phyloP scores from a whole-genome alignment of 257 asterid genomes.

The Primulina tabacum region DNA sequence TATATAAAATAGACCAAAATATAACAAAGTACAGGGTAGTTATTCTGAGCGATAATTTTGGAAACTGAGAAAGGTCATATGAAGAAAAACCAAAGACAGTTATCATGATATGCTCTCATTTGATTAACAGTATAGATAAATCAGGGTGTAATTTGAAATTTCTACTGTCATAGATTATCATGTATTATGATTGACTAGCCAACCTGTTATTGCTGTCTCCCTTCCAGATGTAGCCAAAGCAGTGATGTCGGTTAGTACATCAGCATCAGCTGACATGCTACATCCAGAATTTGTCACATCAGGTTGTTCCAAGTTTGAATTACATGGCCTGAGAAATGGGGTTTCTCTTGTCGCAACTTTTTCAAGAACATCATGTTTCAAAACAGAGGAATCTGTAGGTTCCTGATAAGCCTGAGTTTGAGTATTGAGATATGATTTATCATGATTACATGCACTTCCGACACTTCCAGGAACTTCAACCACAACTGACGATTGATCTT shows the following conservation, averaged over 20 bases:
- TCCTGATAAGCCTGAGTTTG: slow-evolving; percentile 32
- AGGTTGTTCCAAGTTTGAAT: slow-evolving; percentile 37
- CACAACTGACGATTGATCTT: slow-evolving; percentile 29
- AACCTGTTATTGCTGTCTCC: slow-evolving; percentile 53
- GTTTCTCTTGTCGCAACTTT: slow-evolving; percentile 31
- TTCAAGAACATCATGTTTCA: slow-evolving; percentile 33
- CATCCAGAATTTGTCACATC: slow-evolving; percentile 32
- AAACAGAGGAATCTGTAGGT: slow-evolving; percentile 28
- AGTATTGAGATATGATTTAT: slow-evolving; percentile 30
- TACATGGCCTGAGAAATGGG: slow-evolving; percentile 52
- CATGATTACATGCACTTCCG: slow-evolving; percentile 27
- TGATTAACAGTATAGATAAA: background rate
- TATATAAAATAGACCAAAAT: background rate
- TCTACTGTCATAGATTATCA: slow-evolving; percentile 15
- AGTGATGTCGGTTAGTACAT: slow-evolving; percentile 36
- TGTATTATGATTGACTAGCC: slow-evolving; percentile 34
- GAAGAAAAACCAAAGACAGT: background rate
- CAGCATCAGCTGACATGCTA: slow-evolving; percentile 34
- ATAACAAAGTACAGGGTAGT: background rate
- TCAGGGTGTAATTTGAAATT: slow-evolving; percentile 12
- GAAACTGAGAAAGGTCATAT: background rate
- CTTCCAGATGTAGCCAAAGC: slow-evolving; percentile 36
- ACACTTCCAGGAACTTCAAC: slow-evolving; percentile 29
- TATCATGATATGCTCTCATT: background rate
- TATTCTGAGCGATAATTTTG: background rate